phyloP scores from a whole-genome alignment of 1,284 basidiomycete genomes.

The Ceratobasidium sp. region DNA sequence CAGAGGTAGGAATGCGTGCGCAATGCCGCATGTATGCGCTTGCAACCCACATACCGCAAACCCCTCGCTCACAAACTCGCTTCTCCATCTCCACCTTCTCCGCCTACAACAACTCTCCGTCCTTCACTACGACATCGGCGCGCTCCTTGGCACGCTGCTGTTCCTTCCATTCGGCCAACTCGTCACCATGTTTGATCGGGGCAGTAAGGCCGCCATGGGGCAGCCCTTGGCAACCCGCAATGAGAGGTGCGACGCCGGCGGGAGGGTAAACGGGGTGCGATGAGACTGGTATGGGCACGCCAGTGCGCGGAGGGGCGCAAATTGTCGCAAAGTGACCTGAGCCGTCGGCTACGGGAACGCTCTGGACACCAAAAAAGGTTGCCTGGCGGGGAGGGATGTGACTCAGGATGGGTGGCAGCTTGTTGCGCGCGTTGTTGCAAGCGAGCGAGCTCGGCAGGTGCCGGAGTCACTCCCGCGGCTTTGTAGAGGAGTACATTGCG shows the following conservation, averaged over 20 bases:
- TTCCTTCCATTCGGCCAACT: slow-evolving; percentile 11
- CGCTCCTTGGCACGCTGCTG: slow-evolving; percentile 17
- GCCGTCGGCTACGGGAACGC: slow-evolving; percentile 9
- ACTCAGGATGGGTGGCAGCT: background rate
- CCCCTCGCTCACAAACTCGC: background rate
- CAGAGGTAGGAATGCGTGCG: background rate
- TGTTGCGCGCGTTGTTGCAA: slow-evolving; percentile 6
- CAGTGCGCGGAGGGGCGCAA: background rate
- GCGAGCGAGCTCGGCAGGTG: slow-evolving; percentile 22
- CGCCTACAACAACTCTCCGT: background rate
- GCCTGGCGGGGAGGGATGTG: slow-evolving; percentile 8
- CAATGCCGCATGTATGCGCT: slow-evolving; percentile 18
- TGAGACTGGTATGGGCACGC: background rate
- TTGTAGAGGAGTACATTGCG: slow-evolving; percentile 8
- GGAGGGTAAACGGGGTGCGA: slow-evolving; percentile 7
- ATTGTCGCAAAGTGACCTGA: slow-evolving; percentile 3
- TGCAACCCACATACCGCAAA: background rate
- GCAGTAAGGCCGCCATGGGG: slow-evolving; percentile 20
- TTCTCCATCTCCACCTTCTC: slow-evolving; percentile 18
- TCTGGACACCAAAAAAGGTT: background rate
- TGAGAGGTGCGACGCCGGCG: background rate
- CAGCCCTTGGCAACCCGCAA: slow-evolving; percentile 1
- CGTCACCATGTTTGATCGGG: slow-evolving; percentile 12
- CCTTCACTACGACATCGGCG: slow-evolving; percentile 22
- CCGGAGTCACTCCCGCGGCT: slow-evolving; percentile 17